phyloP scores from a whole-genome alignment of 2,329 filamentous ascomycete genomes.

The Alternaria sp. region DNA sequence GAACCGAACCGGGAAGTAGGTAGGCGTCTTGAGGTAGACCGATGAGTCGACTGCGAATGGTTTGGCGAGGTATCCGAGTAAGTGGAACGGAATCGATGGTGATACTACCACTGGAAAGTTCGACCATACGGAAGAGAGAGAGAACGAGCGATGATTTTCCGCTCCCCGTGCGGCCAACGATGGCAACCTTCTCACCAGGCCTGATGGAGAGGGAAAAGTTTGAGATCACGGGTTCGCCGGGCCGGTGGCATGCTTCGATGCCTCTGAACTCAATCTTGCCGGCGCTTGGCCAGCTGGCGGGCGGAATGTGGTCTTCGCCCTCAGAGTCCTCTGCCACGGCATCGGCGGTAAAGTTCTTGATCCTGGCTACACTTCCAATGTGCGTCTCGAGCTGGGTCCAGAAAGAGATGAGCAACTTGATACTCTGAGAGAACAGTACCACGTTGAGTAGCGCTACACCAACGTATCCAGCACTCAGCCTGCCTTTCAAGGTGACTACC shows the following conservation, averaged over 20 bases:
- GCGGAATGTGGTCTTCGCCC: constrained; percentile 55
- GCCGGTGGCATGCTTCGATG: constrained; percentile 57
- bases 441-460: constrained; percentile 64
- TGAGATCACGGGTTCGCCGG: constrained; percentile 52
- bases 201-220: constrained; percentile 57
- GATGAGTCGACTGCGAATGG: constrained; percentile 57
- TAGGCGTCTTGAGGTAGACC: constrained; percentile 63
- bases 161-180: constrained; percentile 64
- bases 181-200: constrained; percentile 59
- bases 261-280: constrained; percentile 55
- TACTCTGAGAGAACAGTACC: constrained; percentile 61
- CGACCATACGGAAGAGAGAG: constrained; percentile 59
- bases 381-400: constrained; percentile 68
- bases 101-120: constrained; percentile 55
- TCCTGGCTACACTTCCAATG: constrained; percentile 64
- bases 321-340: constrained; percentile 61
- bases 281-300: constrained; percentile 54
- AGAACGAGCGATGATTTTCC: constrained; percentile 62
- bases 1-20: constrained; percentile 58
- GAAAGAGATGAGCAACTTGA: constrained; percentile 60
- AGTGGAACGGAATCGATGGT: constrained; percentile 60
- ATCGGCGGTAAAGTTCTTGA: constrained; percentile 61
- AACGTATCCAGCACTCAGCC: constrained; percentile 58
- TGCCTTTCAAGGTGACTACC: constrained; percentile 46
- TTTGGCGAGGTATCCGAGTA: constrained; percentile 52